phyloP scores from a whole-genome alignment of 306 rosid species.

The Dalbergia cochinchinensis region DNA sequence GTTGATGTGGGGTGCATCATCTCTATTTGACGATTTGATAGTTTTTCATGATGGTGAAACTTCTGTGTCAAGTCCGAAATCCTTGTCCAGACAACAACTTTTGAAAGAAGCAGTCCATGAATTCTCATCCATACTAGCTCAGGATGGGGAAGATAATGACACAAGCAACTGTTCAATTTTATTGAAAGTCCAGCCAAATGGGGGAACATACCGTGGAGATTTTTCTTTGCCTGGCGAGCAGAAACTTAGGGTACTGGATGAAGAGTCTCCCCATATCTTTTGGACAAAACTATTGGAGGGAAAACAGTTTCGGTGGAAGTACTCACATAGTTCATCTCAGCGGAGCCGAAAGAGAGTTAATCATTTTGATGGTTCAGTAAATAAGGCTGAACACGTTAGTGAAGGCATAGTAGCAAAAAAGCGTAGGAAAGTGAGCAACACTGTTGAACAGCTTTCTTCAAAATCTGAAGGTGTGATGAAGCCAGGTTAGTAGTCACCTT shows the following conservation, averaged over 20 bases:
- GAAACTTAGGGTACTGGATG: slow-evolving; percentile 50
- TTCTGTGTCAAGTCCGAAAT: slow-evolving; percentile 37
- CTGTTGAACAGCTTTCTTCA: slow-evolving; percentile 44
- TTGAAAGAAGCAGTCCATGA: slow-evolving; percentile 61
- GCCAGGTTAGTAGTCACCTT: slow-evolving; percentile 63
- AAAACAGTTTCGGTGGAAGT: slow-evolving; percentile 79
- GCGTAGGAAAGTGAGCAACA: slow-evolving; percentile 63
- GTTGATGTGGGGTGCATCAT: slow-evolving; percentile 85
- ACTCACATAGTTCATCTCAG: slow-evolving; percentile 58
- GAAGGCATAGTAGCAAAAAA: slow-evolving; percentile 60
- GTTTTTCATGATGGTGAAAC: slow-evolving; percentile 59
- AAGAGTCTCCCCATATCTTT: slow-evolving; percentile 63
- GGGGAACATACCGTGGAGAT: slow-evolving; percentile 57
- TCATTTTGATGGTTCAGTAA: slow-evolving; percentile 49
- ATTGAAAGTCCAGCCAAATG: slow-evolving; percentile 68
- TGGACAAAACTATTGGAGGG: slow-evolving; percentile 80
- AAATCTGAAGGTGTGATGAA: slow-evolving; percentile 58
- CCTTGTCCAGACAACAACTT: slow-evolving; percentile 46
- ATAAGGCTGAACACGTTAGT: slow-evolving; percentile 49
- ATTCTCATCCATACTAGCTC: slow-evolving; percentile 61
- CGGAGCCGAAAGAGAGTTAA: slow-evolving; percentile 79
- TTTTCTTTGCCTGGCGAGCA: slow-evolving; percentile 65
- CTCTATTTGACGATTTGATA: slow-evolving; percentile 67
- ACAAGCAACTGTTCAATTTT: slow-evolving; percentile 54
- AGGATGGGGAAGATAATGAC: slow-evolving; percentile 54